phyloP scores from a whole-genome alignment of 129 eudicot species.

The Ambrosia artemisiifolia region DNA sequence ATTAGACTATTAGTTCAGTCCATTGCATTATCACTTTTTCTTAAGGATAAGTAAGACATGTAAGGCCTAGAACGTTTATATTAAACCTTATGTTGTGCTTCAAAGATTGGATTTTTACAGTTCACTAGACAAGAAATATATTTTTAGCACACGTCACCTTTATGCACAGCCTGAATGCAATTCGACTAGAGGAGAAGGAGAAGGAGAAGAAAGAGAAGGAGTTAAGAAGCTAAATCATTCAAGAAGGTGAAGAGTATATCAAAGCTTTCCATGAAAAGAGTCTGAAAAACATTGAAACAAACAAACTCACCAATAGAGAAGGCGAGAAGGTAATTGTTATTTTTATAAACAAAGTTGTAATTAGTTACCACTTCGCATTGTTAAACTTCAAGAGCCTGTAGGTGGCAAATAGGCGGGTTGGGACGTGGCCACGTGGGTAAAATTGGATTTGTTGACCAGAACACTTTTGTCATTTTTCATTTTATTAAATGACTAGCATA shows the following conservation, averaged over 20 bases:
- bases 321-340: slow-evolving; percentile 56
- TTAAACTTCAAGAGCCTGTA: background rate
- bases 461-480: background rate
- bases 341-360: background rate
- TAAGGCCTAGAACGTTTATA: background rate
- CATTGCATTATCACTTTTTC: background rate
- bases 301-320: too few relatives aligned
- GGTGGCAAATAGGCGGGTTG: slow-evolving; percentile 1
- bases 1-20: background rate
- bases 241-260: slow-evolving; percentile 65
- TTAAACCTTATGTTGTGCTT: background rate
- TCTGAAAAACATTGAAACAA: too few relatives aligned
- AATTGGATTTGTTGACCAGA: background rate
- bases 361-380: slow-evolving; percentile 1
- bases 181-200: too few relatives aligned
- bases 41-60: background rate
- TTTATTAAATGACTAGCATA: background rate
- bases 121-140: too few relatives aligned
- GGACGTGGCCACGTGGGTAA: background rate
- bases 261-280: too few relatives aligned
- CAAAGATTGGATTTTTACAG: background rate
- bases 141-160: too few relatives aligned
- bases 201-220: slow-evolving; percentile 66
- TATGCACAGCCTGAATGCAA: too few relatives aligned
- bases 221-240: slow-evolving; percentile 47